Conservation (phyloP, 1,284 basidiomycete species). For the Megacollybia platyphylla region DNA sequence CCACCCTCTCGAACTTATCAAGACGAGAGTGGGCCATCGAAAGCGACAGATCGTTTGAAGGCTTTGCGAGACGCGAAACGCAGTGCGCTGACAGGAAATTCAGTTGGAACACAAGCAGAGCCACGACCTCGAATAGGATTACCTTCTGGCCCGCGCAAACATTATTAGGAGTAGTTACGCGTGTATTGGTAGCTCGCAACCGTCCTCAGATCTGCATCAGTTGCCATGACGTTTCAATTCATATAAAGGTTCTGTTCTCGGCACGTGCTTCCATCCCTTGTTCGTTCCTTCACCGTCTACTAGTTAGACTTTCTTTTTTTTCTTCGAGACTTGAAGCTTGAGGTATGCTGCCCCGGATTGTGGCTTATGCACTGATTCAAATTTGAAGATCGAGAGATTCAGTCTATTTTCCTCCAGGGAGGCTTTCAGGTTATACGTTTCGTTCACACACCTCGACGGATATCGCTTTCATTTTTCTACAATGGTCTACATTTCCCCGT, state of each 20-base stretch:
- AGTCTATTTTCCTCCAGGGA: slow-evolving; percentile 42
- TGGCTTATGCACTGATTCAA: not conserved
- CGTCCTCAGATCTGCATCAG: not conserved
- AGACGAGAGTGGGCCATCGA: slow-evolving; percentile 14
- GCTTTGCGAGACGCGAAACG: slow-evolving; percentile 43
- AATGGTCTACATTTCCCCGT: slow-evolving; percentile 42
- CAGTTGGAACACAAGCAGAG: not conserved
- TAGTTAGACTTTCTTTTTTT: slow-evolving; percentile 24
- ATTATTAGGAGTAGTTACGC: no score
- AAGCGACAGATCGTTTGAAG: slow-evolving; percentile 34
- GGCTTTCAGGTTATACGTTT: slow-evolving; percentile 24
- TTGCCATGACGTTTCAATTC: not conserved
- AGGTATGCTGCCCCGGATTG: slow-evolving; percentile 8
- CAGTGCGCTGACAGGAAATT: slow-evolving; percentile 7
- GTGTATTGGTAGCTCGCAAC: no score
- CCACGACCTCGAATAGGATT: slow-evolving; percentile 9
- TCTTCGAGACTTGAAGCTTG: slow-evolving; percentile 29
- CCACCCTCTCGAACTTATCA: not conserved
- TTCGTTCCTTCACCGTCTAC: slow-evolving; percentile 10
- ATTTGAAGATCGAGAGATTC: slow-evolving; percentile 27
- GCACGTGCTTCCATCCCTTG: slow-evolving; percentile 3
- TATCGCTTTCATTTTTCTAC: slow-evolving; percentile 20
- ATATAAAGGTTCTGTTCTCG: not conserved
- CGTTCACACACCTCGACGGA: slow-evolving; percentile 37
- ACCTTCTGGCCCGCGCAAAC: slow-evolving; percentile 9